A percentile compares a stretch with the other conserved stretches of the same genome.
Conservation (phyloP, 495 filamentous ascomycete genomes). For the Halenospora varia region DNA sequence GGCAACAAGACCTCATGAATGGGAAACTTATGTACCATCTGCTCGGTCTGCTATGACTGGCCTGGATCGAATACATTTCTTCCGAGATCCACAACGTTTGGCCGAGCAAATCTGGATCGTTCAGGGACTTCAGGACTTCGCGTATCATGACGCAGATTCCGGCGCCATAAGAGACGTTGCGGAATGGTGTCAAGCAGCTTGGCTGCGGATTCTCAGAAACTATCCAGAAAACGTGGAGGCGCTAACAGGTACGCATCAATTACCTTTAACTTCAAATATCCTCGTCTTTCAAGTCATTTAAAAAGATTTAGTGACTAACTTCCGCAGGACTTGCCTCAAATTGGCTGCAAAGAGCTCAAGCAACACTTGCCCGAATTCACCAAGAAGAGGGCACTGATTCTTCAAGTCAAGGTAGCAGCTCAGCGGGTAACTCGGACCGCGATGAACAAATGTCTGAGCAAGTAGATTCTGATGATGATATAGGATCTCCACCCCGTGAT, state of each 20-base stretch:
- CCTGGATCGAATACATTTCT: conserved; percentile 32
- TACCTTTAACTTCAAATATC: background rate
- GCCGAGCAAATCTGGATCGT: conserved; percentile 43
- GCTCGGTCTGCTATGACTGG: conserved; percentile 33
- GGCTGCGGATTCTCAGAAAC: conserved; percentile 37
- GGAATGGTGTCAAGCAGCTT: conserved; percentile 42
- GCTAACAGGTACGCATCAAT: conserved; percentile 33
- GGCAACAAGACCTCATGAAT: conserved; percentile 22
- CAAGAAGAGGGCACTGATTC: conserved; percentile 33
- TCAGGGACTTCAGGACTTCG: conserved; percentile 41
- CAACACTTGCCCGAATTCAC: conserved; percentile 42
- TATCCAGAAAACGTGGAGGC: conserved; percentile 37
- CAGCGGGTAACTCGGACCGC: conserved; percentile 17
- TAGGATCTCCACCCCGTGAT: conserved; percentile 29
- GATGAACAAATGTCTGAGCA: conserved; percentile 2
- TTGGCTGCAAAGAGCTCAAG: conserved; percentile 48
- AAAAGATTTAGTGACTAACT: background rate
- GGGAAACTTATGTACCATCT: conserved; percentile 26
- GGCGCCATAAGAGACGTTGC: conserved; percentile 41
- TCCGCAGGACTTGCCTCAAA: conserved; percentile 39
- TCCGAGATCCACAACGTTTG: conserved; percentile 31
- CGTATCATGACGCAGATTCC: conserved; percentile 41
- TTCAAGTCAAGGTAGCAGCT: conserved; percentile 30
- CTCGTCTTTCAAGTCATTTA: background rate
- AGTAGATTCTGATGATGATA: conserved; percentile 31